These are phyloP conservation scores for Rhododendron ferrugineum DNA, from an alignment of 148 eudicot genomes.

Conservation along the genomic window DNA sequence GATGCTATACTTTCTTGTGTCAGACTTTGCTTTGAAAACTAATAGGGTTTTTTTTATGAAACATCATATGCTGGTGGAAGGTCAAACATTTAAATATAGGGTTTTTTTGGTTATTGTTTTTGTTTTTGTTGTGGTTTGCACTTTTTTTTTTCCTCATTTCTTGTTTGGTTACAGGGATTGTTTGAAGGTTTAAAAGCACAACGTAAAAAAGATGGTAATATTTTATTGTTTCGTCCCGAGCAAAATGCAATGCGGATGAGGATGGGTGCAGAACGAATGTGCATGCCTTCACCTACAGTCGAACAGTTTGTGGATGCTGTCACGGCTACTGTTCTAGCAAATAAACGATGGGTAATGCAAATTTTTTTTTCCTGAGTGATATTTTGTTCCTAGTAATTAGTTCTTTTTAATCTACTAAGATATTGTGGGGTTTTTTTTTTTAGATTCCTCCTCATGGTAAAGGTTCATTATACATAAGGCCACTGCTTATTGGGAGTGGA, in stretches of 20 bases:
- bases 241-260: conserved; percentile 82
- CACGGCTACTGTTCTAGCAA: conserved; percentile 76
- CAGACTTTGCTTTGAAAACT: background rate
- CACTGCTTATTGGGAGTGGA: conserved; percentile 96
- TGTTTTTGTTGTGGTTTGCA: background rate
- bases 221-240: conserved; percentile 85
- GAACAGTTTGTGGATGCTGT: conserved; percentile 94
- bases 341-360: conserved; percentile 81
- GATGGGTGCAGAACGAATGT: conserved; percentile 94
- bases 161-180: conserved; percentile 51
- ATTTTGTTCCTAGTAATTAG: background rate
- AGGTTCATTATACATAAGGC: conserved; percentile 84
- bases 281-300: conserved; percentile 94
- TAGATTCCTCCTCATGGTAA: conserved; percentile 88
- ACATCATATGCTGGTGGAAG: background rate
- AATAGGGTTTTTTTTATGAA: background rate
- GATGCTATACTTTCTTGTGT: background rate
- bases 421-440: conserved; percentile 24
- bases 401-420: background rate
- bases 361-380: background rate
- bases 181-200: conserved; percentile 97
- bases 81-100: background rate
- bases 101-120: background rate
- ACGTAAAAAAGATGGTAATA: conserved; percentile 66
- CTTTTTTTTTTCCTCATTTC: background rate